These are phyloP conservation scores for Boletus rubroflammeus DNA, from an alignment of 768 basidiomycete species.

Conservation along the genomic window DNA sequence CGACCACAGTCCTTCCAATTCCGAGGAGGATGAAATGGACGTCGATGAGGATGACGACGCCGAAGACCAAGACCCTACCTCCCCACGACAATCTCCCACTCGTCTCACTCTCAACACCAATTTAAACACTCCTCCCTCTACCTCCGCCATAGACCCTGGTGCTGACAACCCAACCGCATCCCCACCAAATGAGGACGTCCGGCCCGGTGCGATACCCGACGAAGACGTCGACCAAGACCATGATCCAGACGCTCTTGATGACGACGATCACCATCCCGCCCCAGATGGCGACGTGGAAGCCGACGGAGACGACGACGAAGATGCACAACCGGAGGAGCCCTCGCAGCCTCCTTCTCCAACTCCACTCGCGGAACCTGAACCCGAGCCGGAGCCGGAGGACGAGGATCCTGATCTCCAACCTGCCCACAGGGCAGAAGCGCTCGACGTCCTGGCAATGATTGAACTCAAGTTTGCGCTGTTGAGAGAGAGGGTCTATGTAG, in stretches of 20 bases:
- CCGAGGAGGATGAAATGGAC: slow-evolving; percentile 26
- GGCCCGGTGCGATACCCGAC: slow-evolving; percentile 20
- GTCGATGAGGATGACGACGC: slow-evolving; percentile 34
- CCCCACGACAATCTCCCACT: slow-evolving; percentile 21
- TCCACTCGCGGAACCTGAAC: slow-evolving; percentile 24
- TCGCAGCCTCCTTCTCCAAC: slow-evolving; percentile 26
- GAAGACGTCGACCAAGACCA: slow-evolving; percentile 27
- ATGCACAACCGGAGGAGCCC: slow-evolving; percentile 25
- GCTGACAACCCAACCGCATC: slow-evolving; percentile 18
- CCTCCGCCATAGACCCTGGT: slow-evolving; percentile 21
- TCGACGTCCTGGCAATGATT: slow-evolving; percentile 83
- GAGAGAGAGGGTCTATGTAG: slow-evolving; percentile 84
- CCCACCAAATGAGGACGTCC: slow-evolving; percentile 15
- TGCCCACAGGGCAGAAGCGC: slow-evolving; percentile 79
- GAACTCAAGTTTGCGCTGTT: slow-evolving; percentile 91
- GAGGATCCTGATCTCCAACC: slow-evolving; percentile 74
- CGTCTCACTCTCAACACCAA: slow-evolving; percentile 19
- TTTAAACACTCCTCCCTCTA: slow-evolving; percentile 5
- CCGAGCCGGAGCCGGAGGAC: slow-evolving; percentile 28
- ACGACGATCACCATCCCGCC: slow-evolving; percentile 20
- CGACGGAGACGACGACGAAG: slow-evolving; percentile 36
- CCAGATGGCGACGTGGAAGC: slow-evolving; percentile 17
- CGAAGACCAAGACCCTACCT: slow-evolving; percentile 23
- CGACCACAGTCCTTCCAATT: slow-evolving; percentile 9
- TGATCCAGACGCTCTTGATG: slow-evolving; percentile 19